These are phyloP conservation scores for Nicotiana obtusifolia DNA, from an alignment of 257 asterid genomes.

Conservation along the genomic window DNA sequence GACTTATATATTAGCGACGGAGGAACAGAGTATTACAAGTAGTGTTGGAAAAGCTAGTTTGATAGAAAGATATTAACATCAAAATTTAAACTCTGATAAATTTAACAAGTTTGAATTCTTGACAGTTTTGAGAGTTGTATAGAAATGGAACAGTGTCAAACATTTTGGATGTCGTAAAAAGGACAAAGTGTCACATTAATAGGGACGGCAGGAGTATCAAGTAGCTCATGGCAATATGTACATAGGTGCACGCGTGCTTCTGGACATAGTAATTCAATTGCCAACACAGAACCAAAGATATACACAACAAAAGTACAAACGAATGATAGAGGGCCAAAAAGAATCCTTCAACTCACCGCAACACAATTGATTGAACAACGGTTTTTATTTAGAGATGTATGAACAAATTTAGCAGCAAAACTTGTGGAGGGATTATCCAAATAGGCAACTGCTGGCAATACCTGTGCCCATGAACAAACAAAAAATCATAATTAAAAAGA, in stretches of 20 bases:
- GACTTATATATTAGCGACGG: neutral
- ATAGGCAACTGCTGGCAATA: conserved; percentile 81
- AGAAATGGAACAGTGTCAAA: neutral
- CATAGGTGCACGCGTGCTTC: neutral
- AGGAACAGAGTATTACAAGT: neutral
- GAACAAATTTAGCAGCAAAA: conserved; percentile 96
- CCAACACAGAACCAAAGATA: neutral
- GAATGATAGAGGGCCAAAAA: conserved; percentile 5
- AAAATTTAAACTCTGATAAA: neutral
- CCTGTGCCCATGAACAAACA: conserved; percentile 48
- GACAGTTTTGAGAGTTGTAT: neutral
- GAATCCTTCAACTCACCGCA: conserved; percentile 49
- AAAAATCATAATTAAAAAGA: neutral
- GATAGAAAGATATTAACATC: neutral
- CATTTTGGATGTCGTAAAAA: neutral
- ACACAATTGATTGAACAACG: conserved; percentile 92
- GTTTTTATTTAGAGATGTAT: conserved; percentile 92
- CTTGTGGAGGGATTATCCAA: conserved; percentile 90
- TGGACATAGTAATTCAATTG: neutral
- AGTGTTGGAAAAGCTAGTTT: neutral
- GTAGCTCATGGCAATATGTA: neutral
- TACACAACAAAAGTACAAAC: conserved; percentile 6
- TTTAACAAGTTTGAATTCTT: neutral
- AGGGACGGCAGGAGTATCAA: neutral
- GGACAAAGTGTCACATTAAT: neutral